Evolutionary conservation across 176 grass and related monocot genomes (phyloP), one percentile per base, ranked within the genome.

Genomic region (Microstegium vimineum): DNA sequence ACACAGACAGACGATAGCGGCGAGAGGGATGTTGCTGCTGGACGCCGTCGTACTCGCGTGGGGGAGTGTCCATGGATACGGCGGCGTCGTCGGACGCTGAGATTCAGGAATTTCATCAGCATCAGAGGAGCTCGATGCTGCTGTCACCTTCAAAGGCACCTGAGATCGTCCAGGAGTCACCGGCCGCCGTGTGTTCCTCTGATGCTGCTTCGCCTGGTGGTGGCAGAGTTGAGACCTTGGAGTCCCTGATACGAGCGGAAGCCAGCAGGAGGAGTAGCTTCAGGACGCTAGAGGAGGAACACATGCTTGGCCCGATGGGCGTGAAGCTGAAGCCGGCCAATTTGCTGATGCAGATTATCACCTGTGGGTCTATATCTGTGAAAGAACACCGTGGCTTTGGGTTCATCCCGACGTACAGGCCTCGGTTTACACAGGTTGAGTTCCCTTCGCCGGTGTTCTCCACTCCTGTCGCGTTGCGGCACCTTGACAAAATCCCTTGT

Each of bases 301-400:
- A 92, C 72, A 77, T 91, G 66, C 80, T 82, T 73, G 73, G 78
- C 13, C 79, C 93, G 23, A 72, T 73, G 37, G 85, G 74, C 67
- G 63, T 52, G 67, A 99, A 90, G 60, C 69, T 95, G 54, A 99
- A 92, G 85, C 88, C 89, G 3, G 86, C 89, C 62, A 99, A 95
- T 87, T 88, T 95, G 86, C 87, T 99, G 23, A 91, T 99, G 85
- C 93, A 96, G 84, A 46, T 99, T 9, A 87, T 99, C 75, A 99
- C 97, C 13, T 99, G 97, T 61, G 93, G 96, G 2, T 91, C 93
- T 38, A 81, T 95, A 73, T 93, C 96, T 80, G 93, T 93, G 31
- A 93, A 98, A 78, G 93, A 95, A 60, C 93, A 99, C 17, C 90
- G 82, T 35, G 84, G 93, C 77, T 94, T 99, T 81, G 91, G 89